Conservation (phyloP, 2,329 filamentous ascomycete species). For the Blumeria graminis region DNA sequence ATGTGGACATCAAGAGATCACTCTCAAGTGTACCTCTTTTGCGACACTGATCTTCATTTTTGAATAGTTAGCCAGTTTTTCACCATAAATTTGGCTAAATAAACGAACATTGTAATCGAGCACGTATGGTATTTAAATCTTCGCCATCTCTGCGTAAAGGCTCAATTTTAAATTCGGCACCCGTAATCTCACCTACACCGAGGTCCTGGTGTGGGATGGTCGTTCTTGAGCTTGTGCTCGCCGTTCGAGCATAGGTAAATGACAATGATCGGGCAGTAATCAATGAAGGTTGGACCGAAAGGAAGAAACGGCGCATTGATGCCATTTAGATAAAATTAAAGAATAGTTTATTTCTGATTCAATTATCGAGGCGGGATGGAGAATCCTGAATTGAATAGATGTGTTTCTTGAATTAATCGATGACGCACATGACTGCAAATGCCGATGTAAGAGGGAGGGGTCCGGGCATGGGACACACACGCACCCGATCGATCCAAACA, state of each 20-base stretch:
- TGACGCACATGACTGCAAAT: no score
- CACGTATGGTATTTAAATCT: constrained; percentile 64
- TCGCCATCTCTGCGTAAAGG: constrained; percentile 71
- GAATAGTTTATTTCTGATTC: no score
- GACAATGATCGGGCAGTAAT: neutral
- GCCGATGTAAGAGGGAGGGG: no score
- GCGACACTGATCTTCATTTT: constrained; percentile 67
- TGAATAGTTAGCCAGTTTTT: neutral
- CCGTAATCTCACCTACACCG: constrained; percentile 66
- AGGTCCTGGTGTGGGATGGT: constrained; percentile 29
- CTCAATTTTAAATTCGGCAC: constrained; percentile 67
- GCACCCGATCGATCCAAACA: no score
- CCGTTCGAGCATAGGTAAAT: neutral
- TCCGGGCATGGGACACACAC: no score
- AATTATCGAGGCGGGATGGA: no score
- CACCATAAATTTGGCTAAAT: neutral
- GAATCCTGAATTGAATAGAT: no score
- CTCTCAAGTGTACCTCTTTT: constrained; percentile 92
- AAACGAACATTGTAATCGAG: constrained; percentile 43
- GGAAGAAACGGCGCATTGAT: neutral
- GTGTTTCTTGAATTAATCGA: no score
- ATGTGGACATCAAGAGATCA: constrained; percentile 87
- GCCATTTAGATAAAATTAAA: neutral
- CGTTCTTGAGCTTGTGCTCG: no score
- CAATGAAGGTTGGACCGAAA: neutral